These are phyloP conservation scores for Microdochium nivale DNA, from an alignment of 2,329 filamentous ascomycete genomes.

Conservation along the genomic window DNA sequence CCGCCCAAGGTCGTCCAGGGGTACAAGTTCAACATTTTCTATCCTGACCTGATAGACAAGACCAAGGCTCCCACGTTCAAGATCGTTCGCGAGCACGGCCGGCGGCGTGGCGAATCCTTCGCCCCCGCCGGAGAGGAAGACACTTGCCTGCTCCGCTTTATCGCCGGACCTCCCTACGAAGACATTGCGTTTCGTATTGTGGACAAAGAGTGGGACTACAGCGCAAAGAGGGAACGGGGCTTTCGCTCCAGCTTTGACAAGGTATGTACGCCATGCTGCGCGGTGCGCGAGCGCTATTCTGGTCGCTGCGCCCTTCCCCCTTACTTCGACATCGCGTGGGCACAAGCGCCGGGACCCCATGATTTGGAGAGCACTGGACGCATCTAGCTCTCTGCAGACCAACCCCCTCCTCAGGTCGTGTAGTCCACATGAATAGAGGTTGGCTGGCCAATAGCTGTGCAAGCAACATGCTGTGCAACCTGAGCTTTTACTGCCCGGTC, in stretches of 20 bases:
- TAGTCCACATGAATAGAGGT: not conserved
- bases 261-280: conserved; percentile 43
- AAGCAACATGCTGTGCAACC: not conserved
- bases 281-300: conserved; percentile 2
- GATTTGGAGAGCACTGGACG: not conserved
- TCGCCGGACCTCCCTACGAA: conserved; percentile 90
- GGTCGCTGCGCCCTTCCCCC: conserved; percentile 3
- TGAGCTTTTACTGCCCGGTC: not conserved
- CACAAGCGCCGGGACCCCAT: not conserved
- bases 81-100: conserved; percentile 87
- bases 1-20: conserved; percentile 97
- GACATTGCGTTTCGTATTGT: conserved; percentile 96
- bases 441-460: not conserved
- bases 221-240: conserved; percentile 85
- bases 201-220: conserved; percentile 98
- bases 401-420: not conserved
- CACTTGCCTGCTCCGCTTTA: conserved; percentile 92
- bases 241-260: conserved; percentile 98
- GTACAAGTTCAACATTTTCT: conserved; percentile 99
- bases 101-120: conserved; percentile 83
- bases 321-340: conserved; percentile 9
- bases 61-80: conserved; percentile 90
- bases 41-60: conserved; percentile 93
- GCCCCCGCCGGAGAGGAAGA: conserved; percentile 93
- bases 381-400: not conserved